A percentile compares a stretch with the other conserved stretches of the same genome.
These are phyloP conservation scores for Metschnikowia baotianmanensis DNA, from an alignment of 805 yeast genomes.

Conservation along the genomic window DNA sequence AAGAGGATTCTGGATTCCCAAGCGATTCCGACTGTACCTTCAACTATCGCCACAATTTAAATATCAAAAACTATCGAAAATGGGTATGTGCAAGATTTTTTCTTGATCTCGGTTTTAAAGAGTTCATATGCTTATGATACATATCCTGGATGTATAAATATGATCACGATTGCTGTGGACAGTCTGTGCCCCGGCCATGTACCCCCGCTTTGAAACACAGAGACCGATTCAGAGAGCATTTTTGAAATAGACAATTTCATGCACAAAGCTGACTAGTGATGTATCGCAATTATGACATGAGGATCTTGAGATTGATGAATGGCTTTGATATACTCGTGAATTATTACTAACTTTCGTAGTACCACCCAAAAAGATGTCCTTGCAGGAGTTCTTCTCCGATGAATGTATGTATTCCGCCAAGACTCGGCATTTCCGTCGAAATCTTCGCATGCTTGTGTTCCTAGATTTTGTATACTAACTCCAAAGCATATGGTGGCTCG, in stretches of 20 bases:
- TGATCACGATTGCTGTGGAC: too few relatives aligned
- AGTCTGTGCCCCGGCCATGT: not conserved
- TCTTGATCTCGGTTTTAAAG: too few relatives aligned
- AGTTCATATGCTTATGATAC: too few relatives aligned
- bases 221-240: not conserved
- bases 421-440: too few relatives aligned
- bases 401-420: constrained; percentile 44
- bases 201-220: not conserved
- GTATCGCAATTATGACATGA: not conserved
- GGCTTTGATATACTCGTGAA: too few relatives aligned
- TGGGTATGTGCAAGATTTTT: constrained; percentile 1
- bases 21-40: not conserved
- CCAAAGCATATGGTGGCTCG: constrained; percentile 42
- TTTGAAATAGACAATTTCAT: too few relatives aligned
- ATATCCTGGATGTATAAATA: too few relatives aligned
- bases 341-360: constrained; percentile 22
- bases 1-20: constrained; percentile 1
- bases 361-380: constrained; percentile 46
- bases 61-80: not conserved
- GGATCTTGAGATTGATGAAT: too few relatives aligned
- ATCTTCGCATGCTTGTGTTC: too few relatives aligned
- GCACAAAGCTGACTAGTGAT: not conserved
- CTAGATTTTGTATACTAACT: constrained; percentile 26
- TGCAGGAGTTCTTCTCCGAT: constrained; percentile 45
- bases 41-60: not conserved